Percentiles rank a stretch among this genome's conserved stretches.
Evolutionary conservation across 208 protist species (phyloP).

Genomic region (Entamoeba moshkovskii): DNA sequence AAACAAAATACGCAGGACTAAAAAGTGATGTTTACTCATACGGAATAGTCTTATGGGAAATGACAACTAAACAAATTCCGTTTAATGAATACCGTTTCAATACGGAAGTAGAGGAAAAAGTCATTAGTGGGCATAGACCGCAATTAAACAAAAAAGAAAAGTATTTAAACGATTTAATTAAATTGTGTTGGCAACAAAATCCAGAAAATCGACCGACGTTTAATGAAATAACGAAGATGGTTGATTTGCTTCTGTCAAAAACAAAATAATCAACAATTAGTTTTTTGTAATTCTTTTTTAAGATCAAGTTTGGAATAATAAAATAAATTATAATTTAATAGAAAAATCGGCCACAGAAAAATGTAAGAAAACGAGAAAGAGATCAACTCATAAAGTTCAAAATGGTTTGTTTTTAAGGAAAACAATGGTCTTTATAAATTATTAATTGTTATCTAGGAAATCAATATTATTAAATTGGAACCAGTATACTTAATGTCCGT

Average conservation of each 20-base stretch:
- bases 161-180: neutral
- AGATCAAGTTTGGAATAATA: too few relatives aligned
- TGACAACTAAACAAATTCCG: neutral
- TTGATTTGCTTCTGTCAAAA: too few relatives aligned
- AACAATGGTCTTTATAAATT: too few relatives aligned
- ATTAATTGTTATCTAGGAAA: neutral
- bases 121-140: neutral
- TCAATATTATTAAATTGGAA: neutral
- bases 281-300: too few relatives aligned
- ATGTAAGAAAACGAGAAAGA: too few relatives aligned
- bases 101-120: neutral
- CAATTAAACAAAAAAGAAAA: neutral
- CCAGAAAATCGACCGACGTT: neutral
- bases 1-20: neutral
- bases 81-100: neutral
- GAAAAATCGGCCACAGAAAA: too few relatives aligned
- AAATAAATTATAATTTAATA: too few relatives aligned
- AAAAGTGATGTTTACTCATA: neutral
- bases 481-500: neutral
- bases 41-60: neutral
- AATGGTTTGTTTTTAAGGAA: too few relatives aligned
- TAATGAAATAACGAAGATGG: too few relatives aligned
- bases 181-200: neutral
- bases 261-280: too few relatives aligned
- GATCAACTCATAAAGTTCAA: too few relatives aligned